These are phyloP conservation scores for Eimeria sp. DNA, from an alignment of 169 alveolate genomes.

Conservation along the genomic window DNA sequence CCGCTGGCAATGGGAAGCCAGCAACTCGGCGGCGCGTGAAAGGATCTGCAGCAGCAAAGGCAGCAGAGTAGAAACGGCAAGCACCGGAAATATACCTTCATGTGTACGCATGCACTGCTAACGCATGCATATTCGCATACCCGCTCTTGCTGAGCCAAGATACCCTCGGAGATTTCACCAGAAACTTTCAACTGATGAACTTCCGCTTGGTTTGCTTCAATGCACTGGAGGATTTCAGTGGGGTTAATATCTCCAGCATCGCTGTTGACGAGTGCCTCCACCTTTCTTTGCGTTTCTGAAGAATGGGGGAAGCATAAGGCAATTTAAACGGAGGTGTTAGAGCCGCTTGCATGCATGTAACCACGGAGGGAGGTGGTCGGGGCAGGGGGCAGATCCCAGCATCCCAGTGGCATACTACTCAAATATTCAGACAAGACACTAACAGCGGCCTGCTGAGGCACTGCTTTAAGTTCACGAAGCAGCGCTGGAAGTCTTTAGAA, in stretches of 20 bases:
- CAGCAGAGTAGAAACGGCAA: background rate
- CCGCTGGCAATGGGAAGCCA: conserved; percentile 32
- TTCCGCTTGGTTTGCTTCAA: background rate
- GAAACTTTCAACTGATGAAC: background rate
- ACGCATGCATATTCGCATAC: background rate
- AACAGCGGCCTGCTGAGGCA: too few species aligned
- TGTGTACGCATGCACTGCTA: background rate
- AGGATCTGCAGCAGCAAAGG: background rate
- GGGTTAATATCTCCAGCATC: background rate
- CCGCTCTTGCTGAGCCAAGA: conserved; percentile 24
- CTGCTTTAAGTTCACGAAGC: background rate
- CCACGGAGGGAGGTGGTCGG: background rate
- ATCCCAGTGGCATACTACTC: too few species aligned
- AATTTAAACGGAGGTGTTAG: background rate
- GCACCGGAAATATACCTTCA: background rate
- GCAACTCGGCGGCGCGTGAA: conserved; percentile 14
- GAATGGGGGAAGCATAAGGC: background rate
- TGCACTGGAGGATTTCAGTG: background rate
- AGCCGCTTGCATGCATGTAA: background rate
- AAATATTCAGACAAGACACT: too few species aligned
- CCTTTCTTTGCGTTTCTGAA: conserved; percentile 8
- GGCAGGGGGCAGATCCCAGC: too few species aligned
- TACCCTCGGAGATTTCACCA: background rate
- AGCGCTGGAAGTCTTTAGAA: background rate
- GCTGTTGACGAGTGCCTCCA: background rate